Conservation (phyloP, 192 early-diverging fungal species). For the Haplosporangium gracile region DNA sequence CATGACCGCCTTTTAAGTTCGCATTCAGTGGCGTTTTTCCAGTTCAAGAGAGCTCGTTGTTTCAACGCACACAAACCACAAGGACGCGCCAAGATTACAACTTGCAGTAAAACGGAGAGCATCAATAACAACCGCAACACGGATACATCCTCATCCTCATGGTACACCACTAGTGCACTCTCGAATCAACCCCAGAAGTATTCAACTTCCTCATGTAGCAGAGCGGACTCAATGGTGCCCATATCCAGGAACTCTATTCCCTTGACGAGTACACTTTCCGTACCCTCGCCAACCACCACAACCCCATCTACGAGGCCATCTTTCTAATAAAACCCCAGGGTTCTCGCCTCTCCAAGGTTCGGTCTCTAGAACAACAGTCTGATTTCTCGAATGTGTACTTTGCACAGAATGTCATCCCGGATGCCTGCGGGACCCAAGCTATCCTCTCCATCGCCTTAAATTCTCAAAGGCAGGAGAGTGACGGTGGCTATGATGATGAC, state of each 20-base stretch:
- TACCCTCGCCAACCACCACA: neutral
- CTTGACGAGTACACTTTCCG: neutral
- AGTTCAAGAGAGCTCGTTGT: no score
- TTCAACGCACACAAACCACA: no score
- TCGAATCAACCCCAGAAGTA: no score
- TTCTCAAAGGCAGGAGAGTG: neutral
- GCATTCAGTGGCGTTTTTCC: neutral
- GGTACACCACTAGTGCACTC: no score
- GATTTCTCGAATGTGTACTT: conserved; percentile 7
- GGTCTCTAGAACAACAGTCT: neutral
- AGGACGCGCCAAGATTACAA: no score
- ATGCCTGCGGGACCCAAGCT: conserved; percentile 26
- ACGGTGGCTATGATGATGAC: no score
- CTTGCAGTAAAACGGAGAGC: no score
- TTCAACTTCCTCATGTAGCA: no score
- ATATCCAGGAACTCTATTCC: conserved; percentile 18
- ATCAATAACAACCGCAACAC: no score
- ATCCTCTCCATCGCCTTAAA: conserved; percentile 18
- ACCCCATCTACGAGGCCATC: conserved; percentile 7
- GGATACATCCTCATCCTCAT: no score
- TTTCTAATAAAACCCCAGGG: conserved; percentile 7
- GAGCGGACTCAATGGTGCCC: conserved; percentile 8
- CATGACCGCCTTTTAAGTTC: neutral
- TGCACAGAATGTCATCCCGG: conserved; percentile 22
- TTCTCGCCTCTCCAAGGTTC: neutral